Conservation (phyloP, 1,284 basidiomycete genomes). For the Coriolopsis trogii region DNA sequence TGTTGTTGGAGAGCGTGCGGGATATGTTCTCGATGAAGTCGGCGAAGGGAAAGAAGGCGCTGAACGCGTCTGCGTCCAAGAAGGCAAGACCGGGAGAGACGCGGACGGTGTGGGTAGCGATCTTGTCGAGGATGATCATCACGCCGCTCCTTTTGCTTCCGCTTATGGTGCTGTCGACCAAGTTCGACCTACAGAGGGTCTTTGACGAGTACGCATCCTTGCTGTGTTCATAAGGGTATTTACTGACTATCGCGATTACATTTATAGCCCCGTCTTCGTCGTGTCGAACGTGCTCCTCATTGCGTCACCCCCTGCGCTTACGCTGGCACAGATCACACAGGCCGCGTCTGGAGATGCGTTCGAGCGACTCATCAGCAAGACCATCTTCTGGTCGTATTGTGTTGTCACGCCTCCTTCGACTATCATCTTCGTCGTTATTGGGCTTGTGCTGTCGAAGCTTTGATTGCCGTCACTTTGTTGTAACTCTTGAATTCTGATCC, state of each 20-base stretch:
- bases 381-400: constrained; percentile 84
- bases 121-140: constrained; percentile 83
- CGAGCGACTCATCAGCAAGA: constrained; percentile 84
- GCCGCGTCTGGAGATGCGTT: constrained; percentile 88
- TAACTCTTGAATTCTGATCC: background rate
- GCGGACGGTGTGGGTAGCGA: constrained; percentile 79
- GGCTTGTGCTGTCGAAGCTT: constrained; percentile 60
- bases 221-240: background rate
- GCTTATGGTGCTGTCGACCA: constrained; percentile 65
- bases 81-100: constrained; percentile 64
- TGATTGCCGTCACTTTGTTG: constrained; percentile 20
- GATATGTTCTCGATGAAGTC: constrained; percentile 41
- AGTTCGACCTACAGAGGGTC: constrained; percentile 61
- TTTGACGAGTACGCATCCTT: constrained; percentile 68
- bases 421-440: constrained; percentile 75
- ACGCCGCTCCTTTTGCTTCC: constrained; percentile 82
- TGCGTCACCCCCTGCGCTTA: constrained; percentile 81
- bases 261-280: constrained; percentile 77
- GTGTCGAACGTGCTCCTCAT: constrained; percentile 78
- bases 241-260: constrained; percentile 8
- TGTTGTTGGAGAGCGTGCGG: constrained; percentile 44
- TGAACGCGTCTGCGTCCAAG: constrained; percentile 16
- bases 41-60: constrained; percentile 10
- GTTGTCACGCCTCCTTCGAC: constrained; percentile 82
- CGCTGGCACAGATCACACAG: constrained; percentile 88